Evolutionary conservation across 768 basidiomycete genomes (phyloP), one percentile per base, ranked within the genome.

Genomic region (Phylloporus rhodoxanthus): DNA sequence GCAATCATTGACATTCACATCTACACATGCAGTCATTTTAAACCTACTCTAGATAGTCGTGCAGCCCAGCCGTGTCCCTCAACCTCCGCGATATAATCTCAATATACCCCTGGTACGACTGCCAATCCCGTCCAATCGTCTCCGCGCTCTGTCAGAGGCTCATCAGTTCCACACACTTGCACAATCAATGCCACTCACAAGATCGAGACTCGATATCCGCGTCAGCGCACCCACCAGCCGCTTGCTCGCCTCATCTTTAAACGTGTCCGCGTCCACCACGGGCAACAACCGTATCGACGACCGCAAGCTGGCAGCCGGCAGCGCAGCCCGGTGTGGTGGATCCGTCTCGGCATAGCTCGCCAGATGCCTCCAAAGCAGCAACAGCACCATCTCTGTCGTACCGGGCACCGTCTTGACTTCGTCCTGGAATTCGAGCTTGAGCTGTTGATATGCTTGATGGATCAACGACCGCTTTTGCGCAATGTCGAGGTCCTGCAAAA

Each of bases 331-430:
- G 25, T 36, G 47, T 20, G 57, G 42, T 1, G 44, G 8, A 63
- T 72, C 42, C 57, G 69, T 57, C 64, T 66, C 60, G 33, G 74
- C 64, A 65, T 86, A 93, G 61, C 82, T 81, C 13, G 78, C 74
- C 25, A 90, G 60, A 59, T 94, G 92, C 14, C 89, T 76, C 85
- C 87, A 91, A 9, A 91, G 70, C 17, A 93, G 73, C 15, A 93
- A 72, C 8, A 93, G 72, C 5, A 87, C 64, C 80, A 91, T 85
- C 66, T 94, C 92, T 43, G 81, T 68, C 14, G 84, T 79, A 85
- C 85, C 73, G 2, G 89, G 71, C 11, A 82, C 65, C 21, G 75
- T 72, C 52, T 77, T 76, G 7, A 81, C 78, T 9, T 76, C 75
- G 17, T 68, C 63, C 47, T 70, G 74, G 5, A 74, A 68, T 61